Percentiles rank a stretch among this genome's conserved stretches.
These are phyloP conservation scores for Ganoderma sinense DNA, from an alignment of 1,284 basidiomycete genomes.

Conservation along the genomic window DNA sequence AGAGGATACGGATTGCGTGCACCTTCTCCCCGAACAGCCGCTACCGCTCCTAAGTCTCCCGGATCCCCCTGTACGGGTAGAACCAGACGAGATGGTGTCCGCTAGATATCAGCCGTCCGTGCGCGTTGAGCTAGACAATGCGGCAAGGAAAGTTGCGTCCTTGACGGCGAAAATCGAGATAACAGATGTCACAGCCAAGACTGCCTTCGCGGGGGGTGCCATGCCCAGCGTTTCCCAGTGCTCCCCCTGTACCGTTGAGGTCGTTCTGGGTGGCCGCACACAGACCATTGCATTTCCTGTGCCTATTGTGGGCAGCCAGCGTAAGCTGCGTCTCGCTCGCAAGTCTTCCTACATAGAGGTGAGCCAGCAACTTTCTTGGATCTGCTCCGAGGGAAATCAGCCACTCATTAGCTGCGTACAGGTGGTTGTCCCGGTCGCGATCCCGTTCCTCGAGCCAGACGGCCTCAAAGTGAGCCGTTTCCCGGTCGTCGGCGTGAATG, in stretches of 20 bases:
- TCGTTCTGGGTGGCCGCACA: slow-evolving; percentile 34
- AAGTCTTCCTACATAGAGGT: slow-evolving; percentile 64
- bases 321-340: slow-evolving; percentile 54
- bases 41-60: no score
- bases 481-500: slow-evolving; percentile 34
- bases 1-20: not conserved
- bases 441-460: slow-evolving; percentile 37
- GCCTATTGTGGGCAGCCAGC: slow-evolving; percentile 40
- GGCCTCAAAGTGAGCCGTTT: slow-evolving; percentile 42
- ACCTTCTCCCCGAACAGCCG: slow-evolving; percentile 2
- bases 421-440: slow-evolving; percentile 38
- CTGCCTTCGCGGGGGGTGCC: slow-evolving; percentile 31
- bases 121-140: slow-evolving; percentile 20
- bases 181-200: slow-evolving; percentile 31
- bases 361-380: no score
- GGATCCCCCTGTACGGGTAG: no score
- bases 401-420: slow-evolving; percentile 21
- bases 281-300: slow-evolving; percentile 45
- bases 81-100: not conserved
- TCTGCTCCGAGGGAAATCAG: no score
- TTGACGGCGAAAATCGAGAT: slow-evolving; percentile 38
- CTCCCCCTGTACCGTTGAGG: slow-evolving; percentile 43
- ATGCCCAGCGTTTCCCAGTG: slow-evolving; percentile 37
- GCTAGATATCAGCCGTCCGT: slow-evolving; percentile 40
- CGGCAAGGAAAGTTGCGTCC: slow-evolving; percentile 13